Conservation (phyloP, 371 early-diverging fungal species). For the Nosema muscidifuracis region DNA sequence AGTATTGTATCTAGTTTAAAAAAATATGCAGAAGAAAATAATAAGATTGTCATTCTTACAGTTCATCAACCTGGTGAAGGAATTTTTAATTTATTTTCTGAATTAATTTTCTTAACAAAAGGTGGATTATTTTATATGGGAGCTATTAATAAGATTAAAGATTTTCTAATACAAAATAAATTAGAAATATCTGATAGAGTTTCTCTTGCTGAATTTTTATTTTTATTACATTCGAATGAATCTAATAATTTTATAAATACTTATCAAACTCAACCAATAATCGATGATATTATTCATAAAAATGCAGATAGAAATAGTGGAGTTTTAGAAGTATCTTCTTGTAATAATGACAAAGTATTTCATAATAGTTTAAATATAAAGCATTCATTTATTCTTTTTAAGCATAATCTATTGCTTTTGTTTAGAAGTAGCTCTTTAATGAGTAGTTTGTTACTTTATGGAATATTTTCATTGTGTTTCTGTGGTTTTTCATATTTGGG, state of each 20-base stretch:
- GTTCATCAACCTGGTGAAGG: slow-evolving; percentile 59
- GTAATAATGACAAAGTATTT: slow-evolving; percentile 1
- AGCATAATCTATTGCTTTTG: not conserved
- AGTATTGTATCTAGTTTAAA: slow-evolving; percentile 18
- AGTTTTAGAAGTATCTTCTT: not conserved
- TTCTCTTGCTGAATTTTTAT: slow-evolving; percentile 70
- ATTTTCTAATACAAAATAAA: slow-evolving; percentile 66
- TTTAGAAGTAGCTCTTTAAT: not conserved
- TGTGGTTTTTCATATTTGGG: too few relatives aligned
- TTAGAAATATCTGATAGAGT: slow-evolving; percentile 67
- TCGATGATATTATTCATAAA: not conserved
- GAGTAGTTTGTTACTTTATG: too few relatives aligned
- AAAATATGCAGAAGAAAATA: slow-evolving; percentile 24
- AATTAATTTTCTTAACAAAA: slow-evolving; percentile 64
- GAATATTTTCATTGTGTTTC: too few relatives aligned
- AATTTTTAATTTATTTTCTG: slow-evolving; percentile 64
- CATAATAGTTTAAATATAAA: not conserved
- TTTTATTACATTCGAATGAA: slow-evolving; percentile 64
- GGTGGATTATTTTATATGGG: slow-evolving; percentile 59
- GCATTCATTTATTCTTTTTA: not conserved
- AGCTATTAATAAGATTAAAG: slow-evolving; percentile 61
- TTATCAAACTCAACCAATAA: too few relatives aligned
- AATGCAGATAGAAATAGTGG: not conserved
- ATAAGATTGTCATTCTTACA: slow-evolving; percentile 36
- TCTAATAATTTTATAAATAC: too few relatives aligned